Conservation (phyloP, 768 basidiomycete species). For the Lactifluus echinatus region DNA sequence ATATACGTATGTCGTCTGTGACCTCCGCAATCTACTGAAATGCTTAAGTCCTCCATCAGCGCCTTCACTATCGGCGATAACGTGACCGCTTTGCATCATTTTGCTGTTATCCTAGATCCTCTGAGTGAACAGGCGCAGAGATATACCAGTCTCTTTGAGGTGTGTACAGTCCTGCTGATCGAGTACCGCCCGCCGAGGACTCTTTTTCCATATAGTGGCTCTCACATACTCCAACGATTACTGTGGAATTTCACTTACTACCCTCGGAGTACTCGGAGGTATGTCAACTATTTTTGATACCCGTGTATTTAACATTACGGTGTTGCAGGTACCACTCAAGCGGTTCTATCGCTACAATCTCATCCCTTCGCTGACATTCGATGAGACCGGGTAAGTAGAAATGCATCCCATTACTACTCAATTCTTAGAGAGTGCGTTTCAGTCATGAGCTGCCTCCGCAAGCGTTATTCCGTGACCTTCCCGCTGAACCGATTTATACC, state of each 20-base stretch:
- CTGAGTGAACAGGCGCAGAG: slow-evolving; percentile 77
- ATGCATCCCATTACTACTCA: background rate
- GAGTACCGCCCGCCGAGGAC: background rate
- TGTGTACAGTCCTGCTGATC: slow-evolving; percentile 26
- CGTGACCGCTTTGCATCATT: slow-evolving; percentile 53
- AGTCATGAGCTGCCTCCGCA: slow-evolving; percentile 53
- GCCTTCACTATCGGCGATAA: slow-evolving; percentile 63
- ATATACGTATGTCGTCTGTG: slow-evolving; percentile 47
- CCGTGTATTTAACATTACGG: background rate
- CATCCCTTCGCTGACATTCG: slow-evolving; percentile 47
- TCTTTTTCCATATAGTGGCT: slow-evolving; percentile 48
- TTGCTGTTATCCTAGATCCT: slow-evolving; percentile 76
- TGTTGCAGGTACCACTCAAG: slow-evolving; percentile 71
- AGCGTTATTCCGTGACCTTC: slow-evolving; percentile 62
- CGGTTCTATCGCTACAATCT: slow-evolving; percentile 85
- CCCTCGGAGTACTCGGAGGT: slow-evolving; percentile 65
- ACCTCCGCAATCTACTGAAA: background rate
- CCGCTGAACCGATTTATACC: slow-evolving; percentile 84
- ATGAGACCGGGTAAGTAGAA: slow-evolving; percentile 54
- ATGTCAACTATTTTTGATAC: slow-evolving; percentile 16
- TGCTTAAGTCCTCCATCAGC: slow-evolving; percentile 35
- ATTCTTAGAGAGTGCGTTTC: background rate
- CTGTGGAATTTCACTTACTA: slow-evolving; percentile 72
- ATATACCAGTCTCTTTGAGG: slow-evolving; percentile 75
- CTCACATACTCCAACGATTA: slow-evolving; percentile 50